Percentiles rank a stretch among this genome's conserved stretches.
Evolutionary conservation across 2,329 filamentous ascomycete species (phyloP).

Genomic region (Cyphellophora europaea): DNA sequence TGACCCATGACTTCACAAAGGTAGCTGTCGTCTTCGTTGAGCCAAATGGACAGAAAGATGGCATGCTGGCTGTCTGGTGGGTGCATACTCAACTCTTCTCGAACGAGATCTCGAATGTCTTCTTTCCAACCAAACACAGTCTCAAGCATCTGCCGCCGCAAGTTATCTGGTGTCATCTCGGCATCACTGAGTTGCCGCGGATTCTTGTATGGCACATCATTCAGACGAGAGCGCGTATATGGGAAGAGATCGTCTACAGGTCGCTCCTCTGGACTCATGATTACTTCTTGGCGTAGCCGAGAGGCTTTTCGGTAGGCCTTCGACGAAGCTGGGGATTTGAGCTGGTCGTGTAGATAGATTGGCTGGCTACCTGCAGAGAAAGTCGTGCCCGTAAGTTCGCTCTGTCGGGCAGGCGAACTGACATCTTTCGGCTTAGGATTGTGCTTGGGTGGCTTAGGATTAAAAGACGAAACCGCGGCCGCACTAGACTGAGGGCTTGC

Average conservation of each 20-base stretch:
- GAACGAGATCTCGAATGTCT: slow-evolving; percentile 69
- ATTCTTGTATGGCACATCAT: slow-evolving; percentile 72
- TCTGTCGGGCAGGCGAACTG: slow-evolving; percentile 32
- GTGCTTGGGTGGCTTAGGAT: too few relatives aligned
- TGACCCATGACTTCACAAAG: slow-evolving; percentile 61
- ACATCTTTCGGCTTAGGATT: too few relatives aligned
- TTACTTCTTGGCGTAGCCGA: slow-evolving; percentile 67
- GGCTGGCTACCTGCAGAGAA: slow-evolving; percentile 28
- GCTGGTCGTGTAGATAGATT: slow-evolving; percentile 16
- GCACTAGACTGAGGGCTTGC: slow-evolving; percentile 64
- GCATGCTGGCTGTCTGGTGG: slow-evolving; percentile 63
- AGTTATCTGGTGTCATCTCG: slow-evolving; percentile 61
- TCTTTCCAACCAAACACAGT: slow-evolving; percentile 93
- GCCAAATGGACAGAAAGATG: slow-evolving; percentile 83
- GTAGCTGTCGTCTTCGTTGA: slow-evolving; percentile 75
- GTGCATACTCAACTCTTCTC: slow-evolving; percentile 70
- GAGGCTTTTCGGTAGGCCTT: slow-evolving; percentile 45
- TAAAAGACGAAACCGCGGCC: too few relatives aligned
- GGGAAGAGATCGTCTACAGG: slow-evolving; percentile 74
- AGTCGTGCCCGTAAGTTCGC: slow-evolving; percentile 33
- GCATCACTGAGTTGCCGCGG: slow-evolving; percentile 49
- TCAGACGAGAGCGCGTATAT: slow-evolving; percentile 69
- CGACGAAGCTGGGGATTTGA: not conserved
- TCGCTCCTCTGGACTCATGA: slow-evolving; percentile 66
- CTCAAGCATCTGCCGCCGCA: slow-evolving; percentile 81